Percentiles rank a stretch among this genome's conserved stretches.
These are phyloP conservation scores for Lactarius sanguifluus DNA, from an alignment of 768 basidiomycete genomes.

Conservation along the genomic window DNA sequence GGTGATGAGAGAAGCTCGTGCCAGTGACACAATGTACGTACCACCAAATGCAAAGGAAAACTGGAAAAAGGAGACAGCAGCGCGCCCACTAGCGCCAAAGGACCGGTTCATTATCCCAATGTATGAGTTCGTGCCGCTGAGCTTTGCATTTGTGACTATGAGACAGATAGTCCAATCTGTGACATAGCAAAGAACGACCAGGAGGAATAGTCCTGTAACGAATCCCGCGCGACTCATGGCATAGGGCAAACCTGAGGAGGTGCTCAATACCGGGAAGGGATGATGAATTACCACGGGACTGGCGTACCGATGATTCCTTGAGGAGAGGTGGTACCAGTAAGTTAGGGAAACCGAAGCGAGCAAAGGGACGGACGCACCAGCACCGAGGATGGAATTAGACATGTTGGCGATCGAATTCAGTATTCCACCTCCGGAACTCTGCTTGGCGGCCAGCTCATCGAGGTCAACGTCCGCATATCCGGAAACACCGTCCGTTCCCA, in stretches of 20 bases:
- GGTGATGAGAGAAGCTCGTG: background rate
- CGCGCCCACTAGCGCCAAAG: conserved; percentile 89
- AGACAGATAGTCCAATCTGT: conserved; percentile 99
- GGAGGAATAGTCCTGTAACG: conserved; percentile 78
- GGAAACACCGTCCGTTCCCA: conserved; percentile 34
- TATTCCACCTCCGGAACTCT: conserved; percentile 68
- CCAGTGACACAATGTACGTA: conserved; percentile 37
- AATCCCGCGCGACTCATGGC: conserved; percentile 95
- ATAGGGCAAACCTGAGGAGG: conserved; percentile 77
- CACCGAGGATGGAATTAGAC: conserved; percentile 95
- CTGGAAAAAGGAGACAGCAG: conserved; percentile 95
- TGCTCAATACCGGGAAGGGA: conserved; percentile 1
- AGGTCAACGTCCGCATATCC: conserved; percentile 54
- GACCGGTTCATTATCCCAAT: conserved; percentile 94
- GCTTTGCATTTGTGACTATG: conserved; percentile 93
- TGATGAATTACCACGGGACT: background rate
- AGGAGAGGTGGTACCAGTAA: conserved; percentile 10
- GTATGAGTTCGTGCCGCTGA: conserved; percentile 89
- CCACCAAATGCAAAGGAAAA: conserved; percentile 98
- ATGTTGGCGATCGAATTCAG: conserved; percentile 85
- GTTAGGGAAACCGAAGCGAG: conserved; percentile 22
- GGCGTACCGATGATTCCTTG: conserved; percentile 71
- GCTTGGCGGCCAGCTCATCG: conserved; percentile 68
- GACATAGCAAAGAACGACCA: conserved; percentile 74
- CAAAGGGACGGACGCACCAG: conserved; percentile 56